Percentiles rank a stretch among this genome's conserved stretches.
Conservation (phyloP, 768 basidiomycete genomes). For the Leccinum rimulosum region DNA sequence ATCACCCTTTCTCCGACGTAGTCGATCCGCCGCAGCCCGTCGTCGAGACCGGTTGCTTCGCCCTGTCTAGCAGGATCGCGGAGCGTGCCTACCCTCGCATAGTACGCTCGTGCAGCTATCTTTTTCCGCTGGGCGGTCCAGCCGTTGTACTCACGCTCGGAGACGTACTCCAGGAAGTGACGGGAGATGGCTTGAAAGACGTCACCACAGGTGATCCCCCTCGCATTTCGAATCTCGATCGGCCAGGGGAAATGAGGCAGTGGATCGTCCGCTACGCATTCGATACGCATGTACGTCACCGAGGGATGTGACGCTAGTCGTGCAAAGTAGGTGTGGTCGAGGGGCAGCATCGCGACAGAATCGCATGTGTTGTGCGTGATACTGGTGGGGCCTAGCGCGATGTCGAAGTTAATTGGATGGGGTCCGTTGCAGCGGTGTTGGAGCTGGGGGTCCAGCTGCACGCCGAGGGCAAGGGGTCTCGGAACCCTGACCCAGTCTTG, state of each 20-base stretch:
- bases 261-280: background rate
- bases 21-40: constrained; percentile 1
- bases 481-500: background rate
- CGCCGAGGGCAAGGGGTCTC: background rate
- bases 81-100: background rate
- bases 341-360: background rate
- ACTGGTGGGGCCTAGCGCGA: background rate
- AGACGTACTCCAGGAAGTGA: background rate
- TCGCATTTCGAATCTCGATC: background rate
- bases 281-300: background rate
- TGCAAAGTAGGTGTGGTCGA: background rate
- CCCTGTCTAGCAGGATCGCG: background rate
- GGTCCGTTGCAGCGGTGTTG: background rate
- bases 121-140: background rate
- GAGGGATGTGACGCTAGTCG: background rate
- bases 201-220: background rate
- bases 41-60: background rate
- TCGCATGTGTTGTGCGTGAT: background rate
- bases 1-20: background rate
- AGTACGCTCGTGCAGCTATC: background rate
- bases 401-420: background rate
- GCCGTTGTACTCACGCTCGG: background rate
- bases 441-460: background rate
- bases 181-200: background rate
- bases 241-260: background rate